A percentile compares a stretch with the other conserved stretches of the same genome.
phyloP scores from a whole-genome alignment of 192 early-diverging fungal species.

The Entomortierella beljakovae region DNA sequence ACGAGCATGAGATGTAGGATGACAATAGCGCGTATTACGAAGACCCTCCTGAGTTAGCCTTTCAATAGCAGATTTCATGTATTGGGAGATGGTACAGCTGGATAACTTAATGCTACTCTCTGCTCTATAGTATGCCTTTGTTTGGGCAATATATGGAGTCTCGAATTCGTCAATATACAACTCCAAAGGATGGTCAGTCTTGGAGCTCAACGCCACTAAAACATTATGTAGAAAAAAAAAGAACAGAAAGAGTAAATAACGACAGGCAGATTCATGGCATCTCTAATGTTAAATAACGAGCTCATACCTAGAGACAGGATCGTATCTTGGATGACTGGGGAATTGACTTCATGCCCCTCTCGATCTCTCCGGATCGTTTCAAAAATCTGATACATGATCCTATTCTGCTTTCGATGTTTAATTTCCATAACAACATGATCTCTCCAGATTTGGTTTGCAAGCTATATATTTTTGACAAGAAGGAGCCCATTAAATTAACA shows the following conservation, averaged over 20 bases:
- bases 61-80: constrained; percentile 71
- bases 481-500: constrained; percentile 31
- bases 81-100: constrained; percentile 70
- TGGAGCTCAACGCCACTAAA: constrained; percentile 71
- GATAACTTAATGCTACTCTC: constrained; percentile 73
- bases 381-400: constrained; percentile 75
- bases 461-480: constrained; percentile 48
- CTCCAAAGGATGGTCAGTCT: constrained; percentile 72
- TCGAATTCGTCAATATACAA: constrained; percentile 88
- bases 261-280: neutral
- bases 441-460: constrained; percentile 82
- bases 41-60: constrained; percentile 72
- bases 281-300: neutral
- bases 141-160: constrained; percentile 72
- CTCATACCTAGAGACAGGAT: constrained; percentile 71
- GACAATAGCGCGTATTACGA: constrained; percentile 70
- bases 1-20: constrained; percentile 73
- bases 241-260: neutral
- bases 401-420: constrained; percentile 68
- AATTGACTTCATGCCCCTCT: constrained; percentile 69
- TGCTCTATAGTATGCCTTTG: constrained; percentile 73
- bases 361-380: constrained; percentile 75
- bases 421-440: constrained; percentile 71
- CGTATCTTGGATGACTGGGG: constrained; percentile 61
- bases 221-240: neutral